Evolutionary conservation across 768 basidiomycete species (phyloP).

Genomic region (Leccinum boreale): DNA sequence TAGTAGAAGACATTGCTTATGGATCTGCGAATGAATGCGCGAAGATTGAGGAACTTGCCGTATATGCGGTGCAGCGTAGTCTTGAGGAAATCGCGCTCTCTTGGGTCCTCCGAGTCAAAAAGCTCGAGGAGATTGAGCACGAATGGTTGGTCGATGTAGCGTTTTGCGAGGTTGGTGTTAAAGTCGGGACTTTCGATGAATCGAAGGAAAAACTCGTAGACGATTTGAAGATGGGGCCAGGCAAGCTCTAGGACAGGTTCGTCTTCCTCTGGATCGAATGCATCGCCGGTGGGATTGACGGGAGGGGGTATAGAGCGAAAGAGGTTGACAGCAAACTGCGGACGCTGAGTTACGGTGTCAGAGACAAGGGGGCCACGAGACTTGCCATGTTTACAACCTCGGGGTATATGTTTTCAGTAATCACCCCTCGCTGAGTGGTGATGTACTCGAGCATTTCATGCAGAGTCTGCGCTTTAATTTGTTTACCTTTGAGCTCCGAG

Average conservation of each 20-base stretch:
- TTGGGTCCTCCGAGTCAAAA: slow-evolving; percentile 97
- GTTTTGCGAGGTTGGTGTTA: slow-evolving; percentile 96
- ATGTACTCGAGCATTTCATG: slow-evolving; percentile 99
- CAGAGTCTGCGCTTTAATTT: slow-evolving; percentile 96
- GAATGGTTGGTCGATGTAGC: slow-evolving; percentile 94
- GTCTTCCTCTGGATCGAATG: slow-evolving; percentile 99
- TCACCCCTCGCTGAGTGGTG: slow-evolving; percentile 92
- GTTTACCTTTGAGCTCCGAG: slow-evolving; percentile 93
- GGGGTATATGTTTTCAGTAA: slow-evolving; percentile 96
- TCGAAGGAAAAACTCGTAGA: slow-evolving; percentile 99
- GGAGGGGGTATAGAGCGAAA: slow-evolving; percentile 99
- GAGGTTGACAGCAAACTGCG: slow-evolving; percentile 93
- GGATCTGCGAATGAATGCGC: slow-evolving; percentile 96
- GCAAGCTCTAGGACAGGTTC: slow-evolving; percentile 98
- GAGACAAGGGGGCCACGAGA: neutral
- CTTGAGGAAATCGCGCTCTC: slow-evolving; percentile 98
- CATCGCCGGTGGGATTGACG: slow-evolving; percentile 96
- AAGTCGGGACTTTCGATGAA: slow-evolving; percentile 98
- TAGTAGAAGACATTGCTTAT: slow-evolving; percentile 99
- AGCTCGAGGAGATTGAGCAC: slow-evolving; percentile 95
- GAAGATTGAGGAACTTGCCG: slow-evolving; percentile 97
- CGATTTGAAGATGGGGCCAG: slow-evolving; percentile 99
- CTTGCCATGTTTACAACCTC: slow-evolving; percentile 98
- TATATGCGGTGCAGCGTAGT: slow-evolving; percentile 99
- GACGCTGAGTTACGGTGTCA: slow-evolving; percentile 6